Conservation (phyloP, 2,329 filamentous ascomycete species). For the Colletotrichum orbiculare region DNA sequence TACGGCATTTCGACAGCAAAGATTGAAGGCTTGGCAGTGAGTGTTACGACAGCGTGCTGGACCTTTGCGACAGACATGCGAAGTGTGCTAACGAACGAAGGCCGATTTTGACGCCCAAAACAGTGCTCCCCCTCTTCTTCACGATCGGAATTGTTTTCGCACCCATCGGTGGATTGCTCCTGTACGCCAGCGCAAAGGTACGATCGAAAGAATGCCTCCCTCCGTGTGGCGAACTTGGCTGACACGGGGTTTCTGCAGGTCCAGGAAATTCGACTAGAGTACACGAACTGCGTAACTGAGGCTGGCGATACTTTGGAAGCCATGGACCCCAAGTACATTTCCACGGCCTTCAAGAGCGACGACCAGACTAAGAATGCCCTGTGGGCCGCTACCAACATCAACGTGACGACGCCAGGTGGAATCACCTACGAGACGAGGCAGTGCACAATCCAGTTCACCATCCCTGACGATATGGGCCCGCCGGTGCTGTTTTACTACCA, state of each 20-base stretch:
- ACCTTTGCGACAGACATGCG: slow-evolving; percentile 1
- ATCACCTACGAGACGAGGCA: slow-evolving; percentile 52
- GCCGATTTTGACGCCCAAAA: slow-evolving; percentile 95
- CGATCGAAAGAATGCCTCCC: slow-evolving; percentile 38
- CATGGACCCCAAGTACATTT: slow-evolving; percentile 70
- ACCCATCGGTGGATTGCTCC: slow-evolving; percentile 86
- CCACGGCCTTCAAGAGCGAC: slow-evolving; percentile 76
- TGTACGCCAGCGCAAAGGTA: slow-evolving; percentile 88
- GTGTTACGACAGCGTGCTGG: slow-evolving; percentile 53
- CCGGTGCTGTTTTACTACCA: slow-evolving; percentile 95
- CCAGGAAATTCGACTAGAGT: slow-evolving; percentile 91
- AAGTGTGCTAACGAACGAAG: slow-evolving; percentile 55
- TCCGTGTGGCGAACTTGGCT: slow-evolving; percentile 1
- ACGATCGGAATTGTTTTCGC: slow-evolving; percentile 91
- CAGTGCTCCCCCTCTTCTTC: slow-evolving; percentile 91
- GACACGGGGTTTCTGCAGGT: slow-evolving; percentile 64
- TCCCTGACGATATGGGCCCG: slow-evolving; percentile 81
- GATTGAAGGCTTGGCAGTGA: slow-evolving; percentile 98
- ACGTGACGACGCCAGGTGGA: slow-evolving; percentile 52
- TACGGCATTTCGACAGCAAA: slow-evolving; percentile 96
- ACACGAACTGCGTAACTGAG: slow-evolving; percentile 77
- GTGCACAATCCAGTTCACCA: slow-evolving; percentile 82
- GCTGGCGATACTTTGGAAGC: slow-evolving; percentile 56
- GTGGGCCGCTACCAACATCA: slow-evolving; percentile 55
- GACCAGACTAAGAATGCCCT: slow-evolving; percentile 51